These are phyloP conservation scores for Aureobasidium lini DNA, from an alignment of 2,329 filamentous ascomycete species.

Conservation along the genomic window DNA sequence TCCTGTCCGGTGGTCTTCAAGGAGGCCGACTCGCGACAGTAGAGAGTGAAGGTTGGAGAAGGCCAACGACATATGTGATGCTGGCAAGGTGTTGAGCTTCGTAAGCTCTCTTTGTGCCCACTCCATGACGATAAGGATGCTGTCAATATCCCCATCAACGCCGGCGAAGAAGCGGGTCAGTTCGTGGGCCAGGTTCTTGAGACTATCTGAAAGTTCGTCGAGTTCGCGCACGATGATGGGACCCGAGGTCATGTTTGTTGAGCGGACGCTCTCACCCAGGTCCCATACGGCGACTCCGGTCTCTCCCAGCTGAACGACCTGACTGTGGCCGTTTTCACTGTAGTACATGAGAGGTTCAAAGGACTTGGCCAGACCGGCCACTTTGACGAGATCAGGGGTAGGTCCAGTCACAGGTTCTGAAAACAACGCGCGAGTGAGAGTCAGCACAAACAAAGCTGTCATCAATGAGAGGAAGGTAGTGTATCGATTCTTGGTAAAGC, in stretches of 20 bases:
- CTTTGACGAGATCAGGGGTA: slow-evolving; percentile 80
- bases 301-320: slow-evolving; percentile 81
- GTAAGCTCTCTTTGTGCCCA: slow-evolving; percentile 84
- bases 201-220: slow-evolving; percentile 75
- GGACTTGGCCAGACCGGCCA: slow-evolving; percentile 79
- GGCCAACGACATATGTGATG: slow-evolving; percentile 59
- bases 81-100: slow-evolving; percentile 55
- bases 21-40: slow-evolving; percentile 53
- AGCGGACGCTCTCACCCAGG: slow-evolving; percentile 79
- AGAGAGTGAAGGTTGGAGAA: slow-evolving; percentile 80
- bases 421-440: slow-evolving; percentile 58
- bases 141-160: slow-evolving; percentile 87
- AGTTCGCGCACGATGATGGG: slow-evolving; percentile 78
- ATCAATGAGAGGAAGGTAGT: slow-evolving; percentile 58
- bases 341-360: slow-evolving; percentile 95
- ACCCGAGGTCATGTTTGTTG: slow-evolving; percentile 84
- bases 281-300: slow-evolving; percentile 94
- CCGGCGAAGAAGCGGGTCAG: slow-evolving; percentile 89
- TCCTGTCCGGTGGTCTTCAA: slow-evolving; percentile 38
- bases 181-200: slow-evolving; percentile 77
- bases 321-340: slow-evolving; percentile 78
- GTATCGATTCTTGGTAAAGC: slow-evolving; percentile 61
- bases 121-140: slow-evolving; percentile 90
- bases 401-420: slow-evolving; percentile 59
- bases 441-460: slow-evolving; percentile 56